Evolutionary conservation across 1,284 basidiomycete genomes (phyloP).

Genomic region (Boletus sp.): DNA sequence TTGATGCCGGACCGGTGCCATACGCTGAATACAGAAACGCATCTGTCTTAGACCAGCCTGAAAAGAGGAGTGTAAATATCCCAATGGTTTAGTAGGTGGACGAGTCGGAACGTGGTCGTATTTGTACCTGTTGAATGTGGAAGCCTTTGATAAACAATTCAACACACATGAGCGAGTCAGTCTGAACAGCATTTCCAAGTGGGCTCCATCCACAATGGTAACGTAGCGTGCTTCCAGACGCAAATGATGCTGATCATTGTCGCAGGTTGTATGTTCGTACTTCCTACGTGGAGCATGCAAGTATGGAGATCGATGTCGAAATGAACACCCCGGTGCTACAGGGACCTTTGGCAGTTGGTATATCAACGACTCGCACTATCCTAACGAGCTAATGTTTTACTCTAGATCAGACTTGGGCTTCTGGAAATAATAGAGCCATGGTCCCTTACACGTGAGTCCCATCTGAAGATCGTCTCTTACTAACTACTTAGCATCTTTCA

Average conservation of each 20-base stretch:
- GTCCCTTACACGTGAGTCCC: conserved; percentile 49
- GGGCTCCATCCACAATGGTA: conserved; percentile 25
- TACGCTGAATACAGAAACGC: conserved; percentile 28
- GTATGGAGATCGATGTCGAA: conserved; percentile 69
- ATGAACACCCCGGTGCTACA: conserved; percentile 60
- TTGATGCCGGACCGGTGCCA: conserved; percentile 13
- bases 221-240: neutral
- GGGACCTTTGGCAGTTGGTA: conserved; percentile 44
- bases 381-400: conserved; percentile 15
- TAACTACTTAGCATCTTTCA: conserved; percentile 36
- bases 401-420: conserved; percentile 50
- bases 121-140: conserved; percentile 29
- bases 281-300: conserved; percentile 70
- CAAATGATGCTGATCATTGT: conserved; percentile 11
- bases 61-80: no score
- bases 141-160: conserved; percentile 21
- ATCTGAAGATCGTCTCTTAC: conserved; percentile 16
- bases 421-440: conserved; percentile 28
- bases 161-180: conserved; percentile 5
- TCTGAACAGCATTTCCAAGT: neutral
- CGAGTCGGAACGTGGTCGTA: no score
- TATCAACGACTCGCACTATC: conserved; percentile 9
- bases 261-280: conserved; percentile 55
- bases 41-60: no score
- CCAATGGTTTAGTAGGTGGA: no score